Evolutionary conservation across 2,329 filamentous ascomycete species (phyloP), one percentile per base, ranked within the genome.

Genomic region (Ophiosphaerella narmari): DNA sequence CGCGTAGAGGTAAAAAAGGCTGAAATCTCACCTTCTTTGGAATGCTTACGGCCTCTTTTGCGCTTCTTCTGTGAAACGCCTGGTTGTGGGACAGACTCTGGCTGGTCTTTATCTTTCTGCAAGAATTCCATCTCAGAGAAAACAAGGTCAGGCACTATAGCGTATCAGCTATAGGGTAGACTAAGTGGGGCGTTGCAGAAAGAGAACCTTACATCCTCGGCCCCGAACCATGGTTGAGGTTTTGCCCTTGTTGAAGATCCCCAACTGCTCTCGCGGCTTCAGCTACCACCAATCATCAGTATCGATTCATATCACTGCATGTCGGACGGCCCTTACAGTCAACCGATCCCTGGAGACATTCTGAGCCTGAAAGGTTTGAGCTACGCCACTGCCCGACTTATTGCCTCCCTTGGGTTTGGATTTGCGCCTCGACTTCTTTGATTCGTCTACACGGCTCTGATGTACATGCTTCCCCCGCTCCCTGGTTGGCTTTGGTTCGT

Each of bases 121-220:
- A 81, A 59, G 52, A 80, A 81, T 21, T 70, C 75, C 75, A 80
- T 78, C 57, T 80, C 77, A 24, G 78, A 78, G 63, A 81, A 81
- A 24, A 77, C 75, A 35, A 80, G 70, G 63, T 81, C 78, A 24
- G 78, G 78, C 43, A 81, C 79, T 81, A 58, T 48, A 52, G 36
- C 39, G 40, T 43, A 44, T 68, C 50, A 72, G 57, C 36, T 46
- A 55, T 56, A 48, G 34, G 47, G 39, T 50, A 39, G 45, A 39
- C 32, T 46, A 51, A 48, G 45, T 46, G 48, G 47, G 41, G 29
- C 35, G 26, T 38, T 48, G 55, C 48, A 49, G 46, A 45, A 35
- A 39, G 43, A 18, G 45, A 46, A 24, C 62, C 69, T 64, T 63
- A 78, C 78, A 63, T 57, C 76, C 77, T 60, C 70, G 70, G 18